A percentile compares a stretch with the other conserved stretches of the same genome.
Conservation (phyloP, 192 early-diverging fungal genomes). For the Endogone sp. region DNA sequence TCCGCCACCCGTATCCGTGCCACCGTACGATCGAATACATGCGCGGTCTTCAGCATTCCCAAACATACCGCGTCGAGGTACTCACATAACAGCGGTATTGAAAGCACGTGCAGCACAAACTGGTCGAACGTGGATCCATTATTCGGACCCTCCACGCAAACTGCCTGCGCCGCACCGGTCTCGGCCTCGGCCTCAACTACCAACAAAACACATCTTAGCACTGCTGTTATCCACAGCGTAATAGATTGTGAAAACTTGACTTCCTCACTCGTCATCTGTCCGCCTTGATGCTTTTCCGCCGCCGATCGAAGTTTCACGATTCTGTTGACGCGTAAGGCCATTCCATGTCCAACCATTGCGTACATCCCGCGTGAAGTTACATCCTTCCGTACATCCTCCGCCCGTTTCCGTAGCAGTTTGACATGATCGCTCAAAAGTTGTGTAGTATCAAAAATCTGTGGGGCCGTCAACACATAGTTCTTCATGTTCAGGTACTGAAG, state of each 20-base stretch:
- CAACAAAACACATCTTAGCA: conserved; percentile 14
- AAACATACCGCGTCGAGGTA: neutral
- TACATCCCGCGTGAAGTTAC: neutral
- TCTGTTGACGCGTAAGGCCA: neutral
- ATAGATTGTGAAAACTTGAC: conserved; percentile 9
- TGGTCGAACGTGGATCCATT: neutral
- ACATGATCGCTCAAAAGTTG: conserved; percentile 6
- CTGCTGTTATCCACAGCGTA: conserved; percentile 21
- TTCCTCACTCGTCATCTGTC: neutral
- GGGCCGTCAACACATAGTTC: conserved; percentile 10
- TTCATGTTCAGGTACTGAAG: conserved; percentile 11
- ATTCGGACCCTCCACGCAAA: neutral
- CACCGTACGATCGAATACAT: neutral
- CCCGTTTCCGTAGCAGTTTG: conserved; percentile 3
- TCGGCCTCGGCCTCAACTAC: conserved; percentile 9
- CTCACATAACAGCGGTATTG: neutral
- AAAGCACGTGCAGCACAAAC: conserved; percentile 6
- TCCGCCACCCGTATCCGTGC: neutral
- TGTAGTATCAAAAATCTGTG: neutral
- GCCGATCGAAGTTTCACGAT: conserved; percentile 11
- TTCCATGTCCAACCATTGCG: neutral
- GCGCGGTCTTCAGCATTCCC: neutral
- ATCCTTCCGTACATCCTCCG: neutral
- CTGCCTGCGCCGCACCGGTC: neutral
- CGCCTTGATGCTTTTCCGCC: neutral